phyloP scores from a whole-genome alignment of 805 yeast genomes.

The Barnettozyma pratensis region DNA sequence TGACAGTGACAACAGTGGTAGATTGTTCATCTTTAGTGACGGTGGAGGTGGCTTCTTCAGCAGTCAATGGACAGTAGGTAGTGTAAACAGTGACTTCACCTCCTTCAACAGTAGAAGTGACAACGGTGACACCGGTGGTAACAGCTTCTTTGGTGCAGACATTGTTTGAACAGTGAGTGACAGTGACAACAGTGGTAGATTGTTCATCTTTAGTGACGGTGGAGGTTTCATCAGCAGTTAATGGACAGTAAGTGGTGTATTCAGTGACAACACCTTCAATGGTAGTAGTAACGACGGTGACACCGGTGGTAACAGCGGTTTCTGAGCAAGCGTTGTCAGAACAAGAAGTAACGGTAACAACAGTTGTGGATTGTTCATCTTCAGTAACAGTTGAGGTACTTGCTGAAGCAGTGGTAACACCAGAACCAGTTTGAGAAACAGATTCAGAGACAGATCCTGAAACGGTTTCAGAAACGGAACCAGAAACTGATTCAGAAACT shows the following conservation, averaged over 20 bases:
- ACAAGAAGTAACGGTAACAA: constrained; percentile 27
- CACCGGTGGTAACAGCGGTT: constrained; percentile 24
- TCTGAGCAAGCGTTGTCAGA: constrained; percentile 13
- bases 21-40: neutral
- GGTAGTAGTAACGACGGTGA: constrained; percentile 28
- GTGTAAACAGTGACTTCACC: constrained; percentile 18
- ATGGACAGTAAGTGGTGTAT: constrained; percentile 24
- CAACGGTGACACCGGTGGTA: constrained; percentile 27
- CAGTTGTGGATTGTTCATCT: constrained; percentile 21
- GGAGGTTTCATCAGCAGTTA: constrained; percentile 9
- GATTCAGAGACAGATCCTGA: constrained; percentile 14
- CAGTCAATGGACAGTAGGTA: constrained; percentile 22
- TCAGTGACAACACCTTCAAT: constrained; percentile 15
- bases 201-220: constrained; percentile 5
- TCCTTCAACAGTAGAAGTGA: constrained; percentile 24
- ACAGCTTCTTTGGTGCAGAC: constrained; percentile 15
- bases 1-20: constrained; percentile 27
- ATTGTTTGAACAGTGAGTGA: constrained; percentile 21
- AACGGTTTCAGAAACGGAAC: constrained; percentile 22
- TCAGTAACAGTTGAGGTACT: constrained; percentile 21
- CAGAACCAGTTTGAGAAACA: constrained; percentile 18
- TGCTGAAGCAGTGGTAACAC: neutral
- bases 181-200: constrained; percentile 24
- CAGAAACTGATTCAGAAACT: constrained; percentile 6
- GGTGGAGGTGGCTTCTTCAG: constrained; percentile 9